phyloP scores from a whole-genome alignment of 805 yeast species.

The Myxozyma sirexii region DNA sequence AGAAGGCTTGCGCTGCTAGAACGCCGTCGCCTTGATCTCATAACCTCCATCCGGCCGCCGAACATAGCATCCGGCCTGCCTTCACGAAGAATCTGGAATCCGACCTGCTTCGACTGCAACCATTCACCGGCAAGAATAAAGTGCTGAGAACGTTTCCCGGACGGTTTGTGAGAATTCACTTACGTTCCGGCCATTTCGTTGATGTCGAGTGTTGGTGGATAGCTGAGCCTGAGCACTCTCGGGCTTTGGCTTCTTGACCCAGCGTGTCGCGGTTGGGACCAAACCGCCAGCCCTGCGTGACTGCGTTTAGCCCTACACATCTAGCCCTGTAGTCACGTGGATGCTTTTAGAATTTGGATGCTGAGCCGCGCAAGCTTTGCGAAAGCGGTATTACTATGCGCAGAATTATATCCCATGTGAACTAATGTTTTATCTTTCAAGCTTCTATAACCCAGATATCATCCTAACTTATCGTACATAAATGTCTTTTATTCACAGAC shows the following conservation, averaged over 20 bases:
- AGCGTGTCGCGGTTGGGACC: not conserved
- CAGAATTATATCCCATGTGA: no score
- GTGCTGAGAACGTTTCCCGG: not conserved
- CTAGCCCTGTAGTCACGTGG: not conserved
- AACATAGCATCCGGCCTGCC: not conserved
- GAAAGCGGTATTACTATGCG: no score
- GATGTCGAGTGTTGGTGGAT: constrained; percentile 1
- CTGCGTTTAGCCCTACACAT: constrained; percentile 4
- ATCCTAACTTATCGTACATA: no score
- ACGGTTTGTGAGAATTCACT: constrained; percentile 1
- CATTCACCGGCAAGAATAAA: no score
- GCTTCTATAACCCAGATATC: no score
- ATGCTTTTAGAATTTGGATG: no score
- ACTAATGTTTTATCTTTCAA: no score
- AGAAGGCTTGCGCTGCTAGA: constrained; percentile 13
- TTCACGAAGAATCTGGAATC: constrained; percentile 8
- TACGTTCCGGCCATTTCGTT: constrained; percentile 33
- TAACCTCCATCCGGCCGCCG: constrained; percentile 9
- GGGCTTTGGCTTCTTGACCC: not conserved
- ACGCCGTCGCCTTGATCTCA: constrained; percentile 22
- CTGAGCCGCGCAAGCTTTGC: no score
- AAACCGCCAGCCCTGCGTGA: not conserved
- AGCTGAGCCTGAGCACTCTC: not conserved
- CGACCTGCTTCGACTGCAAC: not conserved
- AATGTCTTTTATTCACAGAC: no score